Evolutionary conservation across 371 early-diverging fungal species (phyloP).

Genomic region (Blakeslea trispora): DNA sequence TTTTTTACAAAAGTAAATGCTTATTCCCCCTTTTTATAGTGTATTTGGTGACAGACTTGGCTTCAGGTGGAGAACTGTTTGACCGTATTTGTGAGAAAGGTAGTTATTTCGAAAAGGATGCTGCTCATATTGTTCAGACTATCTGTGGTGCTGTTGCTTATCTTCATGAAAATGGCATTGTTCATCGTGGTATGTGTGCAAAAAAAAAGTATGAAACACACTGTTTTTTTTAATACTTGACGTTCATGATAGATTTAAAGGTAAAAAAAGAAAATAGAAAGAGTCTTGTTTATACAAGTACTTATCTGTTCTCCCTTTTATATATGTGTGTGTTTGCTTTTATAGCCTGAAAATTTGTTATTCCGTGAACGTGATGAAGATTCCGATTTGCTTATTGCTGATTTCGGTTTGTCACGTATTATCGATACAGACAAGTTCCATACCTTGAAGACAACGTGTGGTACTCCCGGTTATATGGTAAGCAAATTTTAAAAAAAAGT

Average conservation of each 20-base stretch:
- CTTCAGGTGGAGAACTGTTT: constrained; percentile 90
- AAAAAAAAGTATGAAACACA: too few species aligned
- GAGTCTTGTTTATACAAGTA: not conserved
- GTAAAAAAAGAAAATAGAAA: constrained; percentile 23
- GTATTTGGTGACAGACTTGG: constrained; percentile 90
- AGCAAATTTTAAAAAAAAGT: not conserved
- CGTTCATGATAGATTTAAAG: constrained; percentile 58
- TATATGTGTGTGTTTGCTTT: constrained; percentile 21
- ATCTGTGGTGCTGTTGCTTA: constrained; percentile 80
- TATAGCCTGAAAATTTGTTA: constrained; percentile 86
- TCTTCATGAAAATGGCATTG: constrained; percentile 83
- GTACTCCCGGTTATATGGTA: constrained; percentile 86
- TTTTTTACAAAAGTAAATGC: not conserved
- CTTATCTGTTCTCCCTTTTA: too few species aligned
- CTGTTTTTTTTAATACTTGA: not conserved
- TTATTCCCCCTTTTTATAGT: constrained; percentile 40
- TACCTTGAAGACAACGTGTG: constrained; percentile 79
- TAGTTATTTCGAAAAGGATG: constrained; percentile 85
- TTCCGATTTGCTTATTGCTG: constrained; percentile 79
- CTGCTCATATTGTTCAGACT: constrained; percentile 78
- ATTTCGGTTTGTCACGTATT: constrained; percentile 88
- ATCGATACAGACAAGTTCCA: constrained; percentile 80
- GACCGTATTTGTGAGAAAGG: constrained; percentile 83
- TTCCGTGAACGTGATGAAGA: constrained; percentile 75
- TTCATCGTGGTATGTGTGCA: constrained; percentile 75